Conservation (phyloP, 2,329 filamentous ascomycete species). For the Magnaporthiopsis rhizophila region DNA sequence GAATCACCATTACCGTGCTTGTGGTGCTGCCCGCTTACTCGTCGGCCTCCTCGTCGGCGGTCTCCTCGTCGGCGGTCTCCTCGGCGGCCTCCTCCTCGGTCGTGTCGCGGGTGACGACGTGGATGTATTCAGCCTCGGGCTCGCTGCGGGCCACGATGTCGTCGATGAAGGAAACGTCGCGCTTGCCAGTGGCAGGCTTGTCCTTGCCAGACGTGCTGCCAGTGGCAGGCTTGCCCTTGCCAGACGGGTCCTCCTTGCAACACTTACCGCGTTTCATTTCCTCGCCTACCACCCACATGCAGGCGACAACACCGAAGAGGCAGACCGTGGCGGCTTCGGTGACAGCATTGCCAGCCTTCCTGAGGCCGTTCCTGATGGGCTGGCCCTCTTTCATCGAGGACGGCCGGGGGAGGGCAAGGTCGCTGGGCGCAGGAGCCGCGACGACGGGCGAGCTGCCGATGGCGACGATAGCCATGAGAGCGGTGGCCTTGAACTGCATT, state of each 20-base stretch:
- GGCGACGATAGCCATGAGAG: neutral
- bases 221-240: too few relatives aligned
- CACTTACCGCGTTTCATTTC: too few relatives aligned
- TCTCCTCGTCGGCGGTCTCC: neutral
- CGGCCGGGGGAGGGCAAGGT: neutral
- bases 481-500: neutral
- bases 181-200: too few relatives aligned
- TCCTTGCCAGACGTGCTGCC: too few relatives aligned
- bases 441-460: neutral
- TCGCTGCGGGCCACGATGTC: neutral
- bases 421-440: neutral
- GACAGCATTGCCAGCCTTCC: neutral
- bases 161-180: neutral
- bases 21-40: neutral
- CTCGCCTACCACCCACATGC: neutral
- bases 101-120: neutral
- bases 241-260: too few relatives aligned
- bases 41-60: neutral
- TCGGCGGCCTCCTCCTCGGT: neutral
- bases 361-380: neutral
- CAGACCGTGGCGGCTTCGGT: neutral
- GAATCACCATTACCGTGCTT: neutral
- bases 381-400: neutral
- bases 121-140: neutral
- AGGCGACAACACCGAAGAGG: neutral